Evolutionary conservation across 371 early-diverging fungal species (phyloP).

Genomic region (Circinella minor): DNA sequence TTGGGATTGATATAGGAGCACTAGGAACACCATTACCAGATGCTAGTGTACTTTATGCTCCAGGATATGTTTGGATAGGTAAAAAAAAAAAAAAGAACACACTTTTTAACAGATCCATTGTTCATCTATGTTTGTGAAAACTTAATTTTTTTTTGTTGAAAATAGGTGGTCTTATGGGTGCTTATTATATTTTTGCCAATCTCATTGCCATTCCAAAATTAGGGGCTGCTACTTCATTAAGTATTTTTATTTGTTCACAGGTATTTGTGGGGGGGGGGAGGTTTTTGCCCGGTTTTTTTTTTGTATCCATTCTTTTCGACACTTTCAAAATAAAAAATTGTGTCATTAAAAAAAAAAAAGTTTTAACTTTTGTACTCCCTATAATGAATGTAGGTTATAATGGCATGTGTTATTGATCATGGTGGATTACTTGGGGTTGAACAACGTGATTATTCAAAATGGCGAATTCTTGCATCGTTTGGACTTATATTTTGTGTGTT

Average conservation of each 20-base stretch:
- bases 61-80: conserved; percentile 43
- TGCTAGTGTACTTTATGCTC: conserved; percentile 22
- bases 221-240: conserved; percentile 38
- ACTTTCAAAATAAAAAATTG: background rate
- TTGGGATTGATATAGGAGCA: conserved; percentile 31
- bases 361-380: background rate
- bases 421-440: conserved; percentile 26
- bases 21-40: conserved; percentile 30
- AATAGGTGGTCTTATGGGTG: conserved; percentile 34
- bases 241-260: conserved; percentile 42
- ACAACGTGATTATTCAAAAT: conserved; percentile 44
- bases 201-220: conserved; percentile 32
- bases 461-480: conserved; percentile 55
- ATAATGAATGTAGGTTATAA: conserved; percentile 26
- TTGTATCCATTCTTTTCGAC: too few species aligned
- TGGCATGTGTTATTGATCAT: conserved; percentile 34
- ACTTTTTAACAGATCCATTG: too few species aligned
- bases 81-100: too few species aligned
- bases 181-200: conserved; percentile 33
- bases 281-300: too few species aligned
- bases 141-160: too few species aligned
- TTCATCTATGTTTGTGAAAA: too few species aligned
- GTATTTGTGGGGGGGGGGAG: conserved; percentile 17
- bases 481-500: conserved; percentile 56
- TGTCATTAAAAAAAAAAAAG: background rate